These are phyloP conservation scores for Dictyostelium discoideum DNA, from an alignment of 78 protist genomes.

Conservation along the genomic window DNA sequence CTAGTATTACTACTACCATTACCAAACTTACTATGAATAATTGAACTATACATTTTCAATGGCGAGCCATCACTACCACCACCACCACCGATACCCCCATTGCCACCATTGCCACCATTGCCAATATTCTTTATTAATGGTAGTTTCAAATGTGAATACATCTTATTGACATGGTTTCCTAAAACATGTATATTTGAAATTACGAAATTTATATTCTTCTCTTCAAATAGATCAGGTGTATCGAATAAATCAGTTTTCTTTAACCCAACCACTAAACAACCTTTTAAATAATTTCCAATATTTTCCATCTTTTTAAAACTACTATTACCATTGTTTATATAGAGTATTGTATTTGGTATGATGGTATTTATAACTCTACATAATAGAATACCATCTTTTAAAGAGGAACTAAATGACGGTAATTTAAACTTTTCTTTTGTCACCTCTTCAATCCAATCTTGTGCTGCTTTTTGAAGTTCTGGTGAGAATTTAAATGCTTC, in stretches of 20 bases:
- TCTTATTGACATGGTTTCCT: slow-evolving; percentile 19
- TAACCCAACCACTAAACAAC: slow-evolving; percentile 53
- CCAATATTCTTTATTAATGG: not conserved
- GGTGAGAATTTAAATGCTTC: slow-evolving; percentile 86
- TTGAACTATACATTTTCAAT: slow-evolving; percentile 37
- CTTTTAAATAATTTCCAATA: slow-evolving; percentile 64
- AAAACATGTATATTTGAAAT: slow-evolving; percentile 64
- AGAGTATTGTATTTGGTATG: slow-evolving; percentile 30
- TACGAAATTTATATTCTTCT: slow-evolving; percentile 79
- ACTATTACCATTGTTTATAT: slow-evolving; percentile 53
- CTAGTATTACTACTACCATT: not conserved
- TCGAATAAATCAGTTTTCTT: slow-evolving; percentile 56
- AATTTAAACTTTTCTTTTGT: slow-evolving; percentile 21
- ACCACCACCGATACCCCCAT: no score
- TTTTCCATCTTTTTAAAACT: slow-evolving; percentile 83
- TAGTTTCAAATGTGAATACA: not conserved
- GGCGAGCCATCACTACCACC: not conserved
- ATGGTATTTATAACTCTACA: slow-evolving; percentile 50
- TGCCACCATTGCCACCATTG: no score
- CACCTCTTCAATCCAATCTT: slow-evolving; percentile 63
- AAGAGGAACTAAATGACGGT: slow-evolving; percentile 28
- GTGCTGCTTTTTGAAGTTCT: slow-evolving; percentile 70
- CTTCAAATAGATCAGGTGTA: slow-evolving; percentile 77
- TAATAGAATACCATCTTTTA: slow-evolving; percentile 76
- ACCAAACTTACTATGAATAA: slow-evolving; percentile 57